phyloP scores from a whole-genome alignment of 108 stramenopile species.

The Pseudonitzschia multiseries region DNA sequence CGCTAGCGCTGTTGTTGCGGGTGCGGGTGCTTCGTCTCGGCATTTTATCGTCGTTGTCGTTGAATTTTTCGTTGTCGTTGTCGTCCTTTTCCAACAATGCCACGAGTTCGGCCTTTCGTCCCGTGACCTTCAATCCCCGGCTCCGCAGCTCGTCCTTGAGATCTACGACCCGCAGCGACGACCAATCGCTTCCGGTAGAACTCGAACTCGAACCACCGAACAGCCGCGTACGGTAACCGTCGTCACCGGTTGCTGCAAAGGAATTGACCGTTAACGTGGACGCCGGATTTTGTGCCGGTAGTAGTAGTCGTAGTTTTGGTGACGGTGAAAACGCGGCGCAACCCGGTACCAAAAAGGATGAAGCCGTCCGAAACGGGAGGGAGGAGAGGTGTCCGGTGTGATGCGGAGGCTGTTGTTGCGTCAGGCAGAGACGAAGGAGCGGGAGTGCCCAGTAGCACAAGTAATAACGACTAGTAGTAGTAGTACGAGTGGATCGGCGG shows the following conservation, averaged over 20 bases:
- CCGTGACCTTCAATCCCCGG: conserved; percentile 40
- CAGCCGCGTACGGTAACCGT: no score
- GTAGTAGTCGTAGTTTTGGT: no score
- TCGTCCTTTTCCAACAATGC: conserved; percentile 22
- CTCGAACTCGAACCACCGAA: no score
- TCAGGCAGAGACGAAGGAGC: conserved; percentile 6
- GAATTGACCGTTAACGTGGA: no score
- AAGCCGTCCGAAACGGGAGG: no score
- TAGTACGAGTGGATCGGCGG: neutral
- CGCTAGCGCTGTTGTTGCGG: no score
- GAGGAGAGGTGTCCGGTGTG: neutral
- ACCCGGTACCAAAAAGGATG: no score
- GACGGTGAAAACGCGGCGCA: no score
- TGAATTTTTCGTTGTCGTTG: neutral
- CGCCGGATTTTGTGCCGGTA: no score
- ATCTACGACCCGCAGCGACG: conserved; percentile 33
- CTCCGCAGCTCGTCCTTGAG: conserved; percentile 43
- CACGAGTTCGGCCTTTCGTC: conserved; percentile 49
- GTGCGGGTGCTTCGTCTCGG: neutral
- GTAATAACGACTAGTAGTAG: neutral
- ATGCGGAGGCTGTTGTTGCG: neutral
- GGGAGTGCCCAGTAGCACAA: conserved; percentile 5
- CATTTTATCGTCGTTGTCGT: neutral
- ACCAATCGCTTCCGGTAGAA: neutral
- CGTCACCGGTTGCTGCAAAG: neutral